Evolutionary conservation across 139 green algal species (phyloP), one percentile per base, ranked within the genome.

Genomic region (Chlamydomonas eustigma): DNA sequence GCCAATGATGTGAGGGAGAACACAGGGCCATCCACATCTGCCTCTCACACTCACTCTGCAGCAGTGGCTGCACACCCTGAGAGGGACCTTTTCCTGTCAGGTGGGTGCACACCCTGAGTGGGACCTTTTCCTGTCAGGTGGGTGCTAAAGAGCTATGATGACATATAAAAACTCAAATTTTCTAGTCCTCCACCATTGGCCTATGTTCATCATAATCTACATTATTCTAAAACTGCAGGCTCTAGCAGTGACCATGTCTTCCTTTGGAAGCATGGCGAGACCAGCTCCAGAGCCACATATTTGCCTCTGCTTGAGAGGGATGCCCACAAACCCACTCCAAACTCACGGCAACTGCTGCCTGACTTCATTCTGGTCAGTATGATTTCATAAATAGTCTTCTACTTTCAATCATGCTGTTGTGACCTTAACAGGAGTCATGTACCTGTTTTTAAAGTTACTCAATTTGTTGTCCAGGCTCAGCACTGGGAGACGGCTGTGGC

Each of bases 211-310:
- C n/a, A n/a, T n/a, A n/a, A n/a, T n/a, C n/a, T n/a, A n/a, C n/a
- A n/a, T n/a, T n/a, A n/a, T n/a, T 58, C 44, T 58, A 12, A 28
- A 12, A 12, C 12, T 58, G 6, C 18, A 68, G 65, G 65, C 18
- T 72, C 65, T 28, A 50, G 33, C 33, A 50, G 33, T 34, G 65
- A 72, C 31, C 65, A 72, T 22, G 65, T 72, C 6, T 72, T 72
- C 65, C 65, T 72, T n/a, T 72, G 65, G 65, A 44, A 38, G 65
- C 65, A 72, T 72, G 65, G 65, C 32, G 68, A 74, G 68, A 4
- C 4, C 68, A 39, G 36, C 35, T 74, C 68, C 36, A 22, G 68
- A 4, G 68, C 68, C 4, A 63, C 37, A 2, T 74, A 74, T n/a
- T 25, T 74, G 8, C 68, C 68, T 4, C 8, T 74, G 3, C 37